Base-by-base conservation (phyloP, 805 yeast genomes). In the Wickerhamomyces rabaulensis region DNA sequence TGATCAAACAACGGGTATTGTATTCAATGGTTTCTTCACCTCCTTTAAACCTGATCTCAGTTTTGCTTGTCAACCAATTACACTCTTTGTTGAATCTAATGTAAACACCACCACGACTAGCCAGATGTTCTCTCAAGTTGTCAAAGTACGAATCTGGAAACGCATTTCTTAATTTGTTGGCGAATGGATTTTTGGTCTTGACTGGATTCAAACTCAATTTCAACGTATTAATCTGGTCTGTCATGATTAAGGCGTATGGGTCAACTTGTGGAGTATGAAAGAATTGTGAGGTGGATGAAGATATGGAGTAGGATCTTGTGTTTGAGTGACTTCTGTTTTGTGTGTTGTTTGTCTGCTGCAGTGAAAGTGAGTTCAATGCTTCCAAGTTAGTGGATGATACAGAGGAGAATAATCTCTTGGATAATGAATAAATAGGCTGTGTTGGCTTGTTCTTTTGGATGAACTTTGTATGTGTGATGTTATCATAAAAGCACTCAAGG, bases 401-500 rank as follows among this genome's bases (percentile, higher is more conserved):
- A 3, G 59, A 56, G 29, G 58, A 51, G 45, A 55, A 61, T 9
- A 57, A 51, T 39, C 58, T 47, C 41, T 48, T 58, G 6, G 62
- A 58, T 6, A 58, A 39, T 5, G 51, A 41, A 29, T 47, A 58
- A 8, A 45, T 36, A 6, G 47, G 48, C 10, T 53, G 44, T 13
- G 6, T 9, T 1, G 49, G 40, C 23, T 70, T 76, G n/a, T 66
- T 67, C 16, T 67, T 69, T 33, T 72, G 75, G 7, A 73, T 67
- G 51, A 84, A 82, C 19, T 83, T 84, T 5, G 78, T 64, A 44
- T 73, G 73, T 0, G 82, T 79, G 41, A 84, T 77, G 59, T 86
- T 86, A 54, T 84, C 91, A 56, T 73, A 86, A 51, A 76, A 76
- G 57, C 84, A 85, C 42, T 73, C 76, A 40, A 76, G 53, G 6